Percentiles rank a stretch among this genome's conserved stretches.
Conservation (phyloP, 768 basidiomycete species). For the Psilocybe sp. region DNA sequence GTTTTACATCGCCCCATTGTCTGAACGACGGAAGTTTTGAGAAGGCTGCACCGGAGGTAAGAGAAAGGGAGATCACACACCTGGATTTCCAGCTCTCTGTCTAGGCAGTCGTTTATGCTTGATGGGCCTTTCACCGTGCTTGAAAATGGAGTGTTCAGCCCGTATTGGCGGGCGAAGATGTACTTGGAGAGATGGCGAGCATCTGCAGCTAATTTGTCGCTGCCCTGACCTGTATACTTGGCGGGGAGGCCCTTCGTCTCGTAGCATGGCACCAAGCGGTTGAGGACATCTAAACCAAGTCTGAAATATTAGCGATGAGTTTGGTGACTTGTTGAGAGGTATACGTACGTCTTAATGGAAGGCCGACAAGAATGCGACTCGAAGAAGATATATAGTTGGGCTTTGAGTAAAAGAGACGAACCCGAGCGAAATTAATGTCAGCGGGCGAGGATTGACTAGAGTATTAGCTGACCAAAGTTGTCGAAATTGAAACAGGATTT, state of each 20-base stretch:
- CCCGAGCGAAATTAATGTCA: constrained; percentile 51
- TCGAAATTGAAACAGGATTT: not conserved
- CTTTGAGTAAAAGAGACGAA: constrained; percentile 66
- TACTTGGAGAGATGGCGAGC: constrained; percentile 75
- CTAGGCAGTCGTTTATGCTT: constrained; percentile 47
- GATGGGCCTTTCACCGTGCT: constrained; percentile 16
- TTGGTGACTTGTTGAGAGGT: not conserved
- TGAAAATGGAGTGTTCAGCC: constrained; percentile 59
- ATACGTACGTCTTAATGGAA: constrained; percentile 64
- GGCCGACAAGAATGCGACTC: constrained; percentile 52
- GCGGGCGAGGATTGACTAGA: constrained; percentile 31
- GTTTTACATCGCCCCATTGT: constrained; percentile 54
- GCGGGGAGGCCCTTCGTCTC: constrained; percentile 6
- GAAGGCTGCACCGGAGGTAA: not conserved
- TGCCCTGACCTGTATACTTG: constrained; percentile 10
- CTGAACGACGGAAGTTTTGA: constrained; percentile 1
- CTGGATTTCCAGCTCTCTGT: constrained; percentile 71
- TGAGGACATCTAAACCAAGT: constrained; percentile 56
- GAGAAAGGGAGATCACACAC: constrained; percentile 29
- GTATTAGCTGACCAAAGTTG: not conserved
- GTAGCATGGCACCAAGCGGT: constrained; percentile 48
- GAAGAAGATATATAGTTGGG: constrained; percentile 52
- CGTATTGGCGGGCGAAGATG: constrained; percentile 81
- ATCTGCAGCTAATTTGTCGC: constrained; percentile 35
- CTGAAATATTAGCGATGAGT: not conserved